Evolutionary conservation across 441 rosid genomes (phyloP), one percentile per base, ranked within the genome.

Genomic region (Populus hybrid): DNA sequence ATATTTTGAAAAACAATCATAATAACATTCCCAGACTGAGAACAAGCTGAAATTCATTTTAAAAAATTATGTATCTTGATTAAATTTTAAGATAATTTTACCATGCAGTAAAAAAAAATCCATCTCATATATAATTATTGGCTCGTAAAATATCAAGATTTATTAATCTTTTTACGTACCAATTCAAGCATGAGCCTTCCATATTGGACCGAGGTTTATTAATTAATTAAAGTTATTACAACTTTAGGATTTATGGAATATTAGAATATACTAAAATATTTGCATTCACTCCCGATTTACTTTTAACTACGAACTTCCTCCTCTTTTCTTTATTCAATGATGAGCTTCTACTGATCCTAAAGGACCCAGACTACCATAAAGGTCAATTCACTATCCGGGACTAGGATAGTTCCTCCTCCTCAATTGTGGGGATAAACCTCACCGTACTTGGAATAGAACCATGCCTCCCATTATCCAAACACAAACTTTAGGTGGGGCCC

Each of bases 381-480:
- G 61, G n/a, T 53, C 61, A 16, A 4, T 38, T 68, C 31, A 9
- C 72, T 68, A 81, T 78, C 79, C 69, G 4, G 72, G 74, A 79
- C 77, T 35, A 45, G 77, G 83, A 73, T 74, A 38, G 45, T 38
- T 50, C 56, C 42, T 50, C 68, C 70, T 73, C 80, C 79, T 50
- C 79, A 40, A 68, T 40, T 73, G 70, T 40, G 23, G 50, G 78
- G 77, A 69, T 64, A 68, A 63, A 7, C n/a, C 2, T 24, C 6
- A 28, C 64, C 11, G 76, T 38, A 74, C 74, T 64, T 71, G 74
- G 72, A 40, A 68, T 74, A 73, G 63, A 36, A 74, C 64, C 64
- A n/a, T 77, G 79, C 68, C 71, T 50, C 80, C 82, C 68, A 18
- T 70, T 61, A 76, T 63, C 83, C 81, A 83, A 77, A 77, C 84